Evolutionary conservation across 2,329 filamentous ascomycete species (phyloP).

Genomic region (Talaromyces sp.): DNA sequence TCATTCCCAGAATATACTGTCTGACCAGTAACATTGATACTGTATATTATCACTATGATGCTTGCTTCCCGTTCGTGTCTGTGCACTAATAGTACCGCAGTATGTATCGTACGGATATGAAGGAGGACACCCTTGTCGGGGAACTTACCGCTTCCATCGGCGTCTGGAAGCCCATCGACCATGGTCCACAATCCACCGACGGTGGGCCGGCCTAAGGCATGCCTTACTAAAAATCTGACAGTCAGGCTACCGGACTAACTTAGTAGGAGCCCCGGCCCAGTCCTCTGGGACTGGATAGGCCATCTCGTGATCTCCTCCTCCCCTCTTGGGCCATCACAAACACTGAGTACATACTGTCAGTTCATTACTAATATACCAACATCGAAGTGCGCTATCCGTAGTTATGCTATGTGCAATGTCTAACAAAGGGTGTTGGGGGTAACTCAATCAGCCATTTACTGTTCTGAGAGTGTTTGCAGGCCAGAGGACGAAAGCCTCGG

Average conservation of each 20-base stretch:
- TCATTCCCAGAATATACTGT: background rate
- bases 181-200: slow-evolving; percentile 11
- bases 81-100: too few species aligned
- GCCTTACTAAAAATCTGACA: background rate
- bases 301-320: background rate
- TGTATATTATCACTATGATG: background rate
- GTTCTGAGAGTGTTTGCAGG: background rate
- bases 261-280: slow-evolving; percentile 1
- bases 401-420: background rate
- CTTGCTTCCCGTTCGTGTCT: background rate
- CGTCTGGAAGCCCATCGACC: slow-evolving; percentile 19
- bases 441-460: background rate
- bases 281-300: background rate
- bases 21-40: background rate
- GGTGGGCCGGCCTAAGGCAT: background rate
- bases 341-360: background rate
- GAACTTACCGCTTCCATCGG: slow-evolving; percentile 4
- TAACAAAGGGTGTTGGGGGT: background rate
- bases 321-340: background rate
- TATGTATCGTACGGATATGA: background rate
- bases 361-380: too few species aligned
- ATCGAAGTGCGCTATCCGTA: background rate
- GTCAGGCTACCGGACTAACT: background rate
- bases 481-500: background rate
- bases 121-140: background rate